Percentiles rank a stretch among this genome's conserved stretches.
These are phyloP conservation scores for Arbutus unedo DNA, from an alignment of 148 eudicot genomes.

Conservation along the genomic window DNA sequence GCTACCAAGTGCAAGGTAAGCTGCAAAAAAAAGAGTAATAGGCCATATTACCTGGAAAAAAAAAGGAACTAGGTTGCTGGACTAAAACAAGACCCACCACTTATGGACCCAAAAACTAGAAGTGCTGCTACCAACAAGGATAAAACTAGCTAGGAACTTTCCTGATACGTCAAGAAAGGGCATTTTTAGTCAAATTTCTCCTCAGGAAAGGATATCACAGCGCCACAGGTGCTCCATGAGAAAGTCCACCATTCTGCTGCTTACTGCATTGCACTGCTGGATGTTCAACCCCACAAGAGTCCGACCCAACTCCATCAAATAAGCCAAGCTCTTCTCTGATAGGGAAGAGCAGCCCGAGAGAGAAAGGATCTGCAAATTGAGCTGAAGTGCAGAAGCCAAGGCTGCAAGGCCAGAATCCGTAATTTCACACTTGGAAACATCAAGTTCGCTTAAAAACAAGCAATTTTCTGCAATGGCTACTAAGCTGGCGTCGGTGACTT, in stretches of 20 bases:
- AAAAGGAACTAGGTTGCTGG: conserved; percentile 40
- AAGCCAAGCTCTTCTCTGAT: conserved; percentile 54
- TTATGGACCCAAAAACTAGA: conserved; percentile 64
- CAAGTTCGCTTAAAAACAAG: conserved; percentile 54
- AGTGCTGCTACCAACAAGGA: conserved; percentile 17
- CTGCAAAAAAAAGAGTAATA: conserved; percentile 53
- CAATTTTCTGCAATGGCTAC: conserved; percentile 55
- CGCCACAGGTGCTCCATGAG: conserved; percentile 48
- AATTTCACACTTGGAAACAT: conserved; percentile 56
- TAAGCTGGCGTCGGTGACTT: conserved; percentile 62
- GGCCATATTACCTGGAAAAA: conserved; percentile 50
- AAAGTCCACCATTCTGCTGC: conserved; percentile 42
- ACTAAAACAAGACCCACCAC: conserved; percentile 34
- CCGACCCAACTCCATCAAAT: conserved; percentile 54
- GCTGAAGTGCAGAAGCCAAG: conserved; percentile 54
- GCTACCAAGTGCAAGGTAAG: conserved; percentile 40
- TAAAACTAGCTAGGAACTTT: conserved; percentile 5
- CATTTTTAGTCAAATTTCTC: not conserved
- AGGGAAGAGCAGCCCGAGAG: conserved; percentile 55
- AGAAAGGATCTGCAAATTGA: conserved; percentile 53
- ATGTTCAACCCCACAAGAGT: conserved; percentile 67
- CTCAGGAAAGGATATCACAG: conserved; percentile 69
- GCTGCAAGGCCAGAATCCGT: conserved; percentile 54
- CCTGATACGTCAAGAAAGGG: conserved; percentile 2
- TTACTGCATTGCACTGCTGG: conserved; percentile 61